phyloP scores from a whole-genome alignment of 495 filamentous ascomycete species.

The Penicillium lividum region DNA sequence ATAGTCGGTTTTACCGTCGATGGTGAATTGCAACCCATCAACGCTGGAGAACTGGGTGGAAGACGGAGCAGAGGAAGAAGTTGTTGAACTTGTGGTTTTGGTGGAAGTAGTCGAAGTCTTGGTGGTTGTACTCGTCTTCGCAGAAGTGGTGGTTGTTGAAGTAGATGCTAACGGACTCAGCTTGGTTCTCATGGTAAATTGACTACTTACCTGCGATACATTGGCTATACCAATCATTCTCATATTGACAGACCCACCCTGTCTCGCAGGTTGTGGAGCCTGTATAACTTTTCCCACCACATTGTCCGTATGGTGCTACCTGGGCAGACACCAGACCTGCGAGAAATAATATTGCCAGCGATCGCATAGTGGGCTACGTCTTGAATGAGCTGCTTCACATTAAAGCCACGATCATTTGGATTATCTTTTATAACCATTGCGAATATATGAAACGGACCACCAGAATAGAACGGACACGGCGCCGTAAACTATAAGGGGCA shows the following conservation, averaged over 20 bases:
- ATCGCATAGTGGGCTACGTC: constrained; percentile 3
- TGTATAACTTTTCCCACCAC: constrained; percentile 33
- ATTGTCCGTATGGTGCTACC: constrained; percentile 36
- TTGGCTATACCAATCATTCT: constrained; percentile 43
- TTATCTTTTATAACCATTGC: not conserved
- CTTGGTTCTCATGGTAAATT: not conserved
- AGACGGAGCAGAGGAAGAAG: constrained; percentile 14
- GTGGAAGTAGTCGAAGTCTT: constrained; percentile 19
- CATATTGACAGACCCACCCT: constrained; percentile 33
- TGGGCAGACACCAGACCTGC: constrained; percentile 27
- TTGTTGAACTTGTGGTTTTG: constrained; percentile 15
- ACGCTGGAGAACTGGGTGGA: constrained; percentile 48
- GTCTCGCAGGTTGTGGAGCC: constrained; percentile 31
- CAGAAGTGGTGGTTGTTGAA: not conserved
- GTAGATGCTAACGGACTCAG: not conserved
- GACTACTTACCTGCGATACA: constrained; percentile 28
- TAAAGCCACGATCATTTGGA: not conserved
- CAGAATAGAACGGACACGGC: constrained; percentile 7
- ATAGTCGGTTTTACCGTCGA: constrained; percentile 62
- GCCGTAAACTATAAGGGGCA: constrained; percentile 6
- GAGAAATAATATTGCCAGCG: constrained; percentile 18
- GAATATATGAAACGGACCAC: not conserved
- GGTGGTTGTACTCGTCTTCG: constrained; percentile 1
- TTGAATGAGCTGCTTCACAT: not conserved
- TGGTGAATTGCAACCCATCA: constrained; percentile 57